A percentile compares a stretch with the other conserved stretches of the same genome.
These are phyloP conservation scores for Herpetomonas samuelpessoai DNA, from an alignment of 208 protist genomes.

Conservation along the genomic window DNA sequence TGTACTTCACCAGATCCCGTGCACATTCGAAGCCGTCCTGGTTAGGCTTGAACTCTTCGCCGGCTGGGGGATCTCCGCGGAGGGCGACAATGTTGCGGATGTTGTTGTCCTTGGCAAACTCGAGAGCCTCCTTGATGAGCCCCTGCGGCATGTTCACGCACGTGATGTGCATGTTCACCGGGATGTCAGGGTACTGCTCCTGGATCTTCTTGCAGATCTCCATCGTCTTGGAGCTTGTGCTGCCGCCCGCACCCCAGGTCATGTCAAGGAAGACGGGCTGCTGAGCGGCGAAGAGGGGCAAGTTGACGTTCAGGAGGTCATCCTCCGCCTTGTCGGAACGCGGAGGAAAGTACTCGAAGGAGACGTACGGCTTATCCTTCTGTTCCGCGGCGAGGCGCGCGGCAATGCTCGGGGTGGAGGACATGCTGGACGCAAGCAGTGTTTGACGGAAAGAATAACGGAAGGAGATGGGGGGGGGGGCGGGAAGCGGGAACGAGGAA, in stretches of 20 bases:
- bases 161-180: slow-evolving; percentile 92
- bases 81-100: slow-evolving; percentile 97
- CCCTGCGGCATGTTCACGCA: slow-evolving; percentile 91
- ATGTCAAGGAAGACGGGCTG: slow-evolving; percentile 94
- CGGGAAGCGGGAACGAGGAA: no score
- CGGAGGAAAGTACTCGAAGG: slow-evolving; percentile 96
- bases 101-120: slow-evolving; percentile 75
- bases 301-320: slow-evolving; percentile 67
- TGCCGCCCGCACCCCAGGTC: slow-evolving; percentile 96
- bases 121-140: slow-evolving; percentile 71
- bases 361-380: slow-evolving; percentile 68
- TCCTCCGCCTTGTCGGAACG: slow-evolving; percentile 88
- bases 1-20: slow-evolving; percentile 93
- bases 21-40: slow-evolving; percentile 88
- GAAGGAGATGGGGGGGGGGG: not conserved
- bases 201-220: slow-evolving; percentile 82
- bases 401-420: slow-evolving; percentile 13
- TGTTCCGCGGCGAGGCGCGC: slow-evolving; percentile 34
- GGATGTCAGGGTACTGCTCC: slow-evolving; percentile 66
- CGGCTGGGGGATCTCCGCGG: slow-evolving; percentile 82
- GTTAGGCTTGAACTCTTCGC: slow-evolving; percentile 54
- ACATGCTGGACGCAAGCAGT: slow-evolving; percentile 16
- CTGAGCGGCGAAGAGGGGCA: slow-evolving; percentile 81
- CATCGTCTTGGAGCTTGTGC: slow-evolving; percentile 75
- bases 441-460: slow-evolving; percentile 3